A percentile compares a stretch with the other conserved stretches of the same genome.
Conservation (phyloP, 2,329 filamentous ascomycete species). For the Alternaria consortialis region DNA sequence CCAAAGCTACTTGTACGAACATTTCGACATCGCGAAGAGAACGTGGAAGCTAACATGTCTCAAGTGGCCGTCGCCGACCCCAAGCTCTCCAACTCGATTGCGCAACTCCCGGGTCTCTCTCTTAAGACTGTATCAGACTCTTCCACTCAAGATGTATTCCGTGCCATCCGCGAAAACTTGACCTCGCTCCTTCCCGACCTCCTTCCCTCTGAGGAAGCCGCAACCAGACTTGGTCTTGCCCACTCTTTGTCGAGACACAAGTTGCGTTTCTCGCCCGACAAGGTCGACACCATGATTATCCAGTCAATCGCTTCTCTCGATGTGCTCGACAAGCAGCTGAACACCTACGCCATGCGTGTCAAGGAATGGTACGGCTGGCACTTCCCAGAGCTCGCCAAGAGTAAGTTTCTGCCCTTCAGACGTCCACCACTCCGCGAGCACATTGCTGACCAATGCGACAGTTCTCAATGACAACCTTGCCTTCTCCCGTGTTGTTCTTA, state of each 20-base stretch:
- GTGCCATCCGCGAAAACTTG: slow-evolving; percentile 90
- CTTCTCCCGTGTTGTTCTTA: slow-evolving; percentile 86
- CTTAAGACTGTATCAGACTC: slow-evolving; percentile 86
- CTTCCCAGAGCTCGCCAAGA: slow-evolving; percentile 97
- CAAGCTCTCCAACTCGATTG: slow-evolving; percentile 89
- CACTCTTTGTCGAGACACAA: slow-evolving; percentile 94
- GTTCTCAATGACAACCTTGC: slow-evolving; percentile 74
- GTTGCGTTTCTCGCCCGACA: slow-evolving; percentile 97
- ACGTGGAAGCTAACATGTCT: slow-evolving; percentile 21
- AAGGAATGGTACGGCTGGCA: slow-evolving; percentile 99
- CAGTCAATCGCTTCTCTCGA: slow-evolving; percentile 90
- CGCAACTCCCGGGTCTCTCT: slow-evolving; percentile 87
- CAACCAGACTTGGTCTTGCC: slow-evolving; percentile 94
- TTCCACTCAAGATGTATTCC: slow-evolving; percentile 86
- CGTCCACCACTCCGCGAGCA: neutral
- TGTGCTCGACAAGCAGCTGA: slow-evolving; percentile 97
- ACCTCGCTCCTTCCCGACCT: slow-evolving; percentile 90
- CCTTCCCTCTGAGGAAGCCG: slow-evolving; percentile 83
- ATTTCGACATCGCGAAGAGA: neutral
- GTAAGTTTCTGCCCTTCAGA: slow-evolving; percentile 47
- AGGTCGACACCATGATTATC: slow-evolving; percentile 99
- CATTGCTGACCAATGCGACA: neutral
- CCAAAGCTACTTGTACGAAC: slow-evolving; percentile 77
- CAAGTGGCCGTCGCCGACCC: slow-evolving; percentile 86
- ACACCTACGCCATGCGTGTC: slow-evolving; percentile 98